Percentiles rank a stretch among this genome's conserved stretches.
These are phyloP conservation scores for Kwoniella europaea DNA, from an alignment of 768 basidiomycete species.

Conservation along the genomic window DNA sequence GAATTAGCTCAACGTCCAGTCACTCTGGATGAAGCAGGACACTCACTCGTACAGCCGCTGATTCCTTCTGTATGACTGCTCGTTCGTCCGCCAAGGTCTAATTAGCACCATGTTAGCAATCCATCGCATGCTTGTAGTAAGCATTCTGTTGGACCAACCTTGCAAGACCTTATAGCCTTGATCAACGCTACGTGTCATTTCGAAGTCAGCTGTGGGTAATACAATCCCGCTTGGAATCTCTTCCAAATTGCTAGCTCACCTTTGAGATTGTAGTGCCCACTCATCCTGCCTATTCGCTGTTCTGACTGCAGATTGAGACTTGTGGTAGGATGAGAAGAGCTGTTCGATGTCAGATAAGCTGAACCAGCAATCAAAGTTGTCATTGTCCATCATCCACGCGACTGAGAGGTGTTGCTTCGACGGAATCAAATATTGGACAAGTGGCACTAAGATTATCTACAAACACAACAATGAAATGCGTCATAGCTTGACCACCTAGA, in stretches of 20 bases:
- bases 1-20: background rate
- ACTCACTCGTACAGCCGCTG: conserved; percentile 73
- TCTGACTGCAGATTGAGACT: background rate
- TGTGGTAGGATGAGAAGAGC: background rate
- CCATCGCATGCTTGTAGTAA: background rate
- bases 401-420: background rate
- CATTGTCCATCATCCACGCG: conserved; percentile 14
- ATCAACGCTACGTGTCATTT: conserved; percentile 72
- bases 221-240: too few relatives aligned
- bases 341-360: background rate
- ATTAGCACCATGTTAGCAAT: conserved; percentile 14
- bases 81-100: conserved; percentile 97
- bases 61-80: conserved; percentile 93
- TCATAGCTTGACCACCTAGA: background rate
- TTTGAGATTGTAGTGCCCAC: conserved; percentile 60
- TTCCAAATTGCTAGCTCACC: conserved; percentile 32
- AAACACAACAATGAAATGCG: conserved; percentile 1
- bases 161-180: conserved; percentile 97
- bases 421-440: background rate
- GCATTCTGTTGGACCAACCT: conserved; percentile 64
- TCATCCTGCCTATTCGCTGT: conserved; percentile 17
- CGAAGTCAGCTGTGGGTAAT: background rate
- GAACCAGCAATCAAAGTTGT: background rate
- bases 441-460: conserved; percentile 11
- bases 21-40: background rate